These are phyloP conservation scores for Carex kokanica DNA, from an alignment of 176 grass and related monocot genomes.

Conservation along the genomic window DNA sequence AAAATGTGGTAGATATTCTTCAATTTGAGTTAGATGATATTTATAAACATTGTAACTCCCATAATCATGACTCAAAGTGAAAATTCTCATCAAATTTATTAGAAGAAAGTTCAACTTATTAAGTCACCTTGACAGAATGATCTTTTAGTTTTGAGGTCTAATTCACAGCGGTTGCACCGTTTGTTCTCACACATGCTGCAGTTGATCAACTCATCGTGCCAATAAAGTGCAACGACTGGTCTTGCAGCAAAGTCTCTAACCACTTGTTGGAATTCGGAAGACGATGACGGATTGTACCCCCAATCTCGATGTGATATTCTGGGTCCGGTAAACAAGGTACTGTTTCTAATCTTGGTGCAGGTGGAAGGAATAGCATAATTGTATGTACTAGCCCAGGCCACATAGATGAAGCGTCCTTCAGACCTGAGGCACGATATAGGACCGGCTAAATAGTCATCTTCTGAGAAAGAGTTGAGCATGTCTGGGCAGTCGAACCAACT, in stretches of 20 bases:
- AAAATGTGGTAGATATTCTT: no score
- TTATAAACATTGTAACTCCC: no score
- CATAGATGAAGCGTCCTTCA: background rate
- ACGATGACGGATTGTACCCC: no score
- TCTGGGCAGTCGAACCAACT: background rate
- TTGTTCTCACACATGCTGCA: background rate
- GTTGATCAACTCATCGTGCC: background rate
- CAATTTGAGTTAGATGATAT: no score
- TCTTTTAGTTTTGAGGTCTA: background rate
- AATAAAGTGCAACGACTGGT: background rate
- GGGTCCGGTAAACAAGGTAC: background rate
- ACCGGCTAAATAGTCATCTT: background rate
- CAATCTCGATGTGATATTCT: background rate
- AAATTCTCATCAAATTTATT: no score
- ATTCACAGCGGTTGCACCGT: background rate
- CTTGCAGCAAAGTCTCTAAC: background rate
- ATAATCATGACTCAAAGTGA: no score
- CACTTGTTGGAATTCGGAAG: background rate
- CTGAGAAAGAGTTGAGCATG: background rate
- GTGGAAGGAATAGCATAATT: background rate
- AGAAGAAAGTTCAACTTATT: background rate
- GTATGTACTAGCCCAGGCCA: background rate
- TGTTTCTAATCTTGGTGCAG: background rate
- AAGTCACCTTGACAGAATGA: background rate
- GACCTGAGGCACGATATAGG: background rate